A percentile compares a stretch with the other conserved stretches of the same genome.
Conservation (phyloP, 2,329 filamentous ascomycete species). For the Diplodia mutila region DNA sequence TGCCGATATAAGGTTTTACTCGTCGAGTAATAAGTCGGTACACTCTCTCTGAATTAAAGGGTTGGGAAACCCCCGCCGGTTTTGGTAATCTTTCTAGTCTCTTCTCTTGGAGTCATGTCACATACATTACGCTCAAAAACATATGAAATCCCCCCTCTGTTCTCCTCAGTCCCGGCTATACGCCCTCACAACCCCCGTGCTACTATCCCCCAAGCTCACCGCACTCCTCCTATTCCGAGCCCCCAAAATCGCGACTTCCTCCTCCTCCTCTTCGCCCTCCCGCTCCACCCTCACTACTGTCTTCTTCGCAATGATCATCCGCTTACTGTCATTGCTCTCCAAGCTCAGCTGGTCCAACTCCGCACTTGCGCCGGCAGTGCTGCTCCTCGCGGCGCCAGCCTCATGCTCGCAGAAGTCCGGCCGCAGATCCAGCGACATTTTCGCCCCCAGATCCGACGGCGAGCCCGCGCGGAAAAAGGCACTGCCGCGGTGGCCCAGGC, state of each 20-base stretch:
- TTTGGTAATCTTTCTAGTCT: no score
- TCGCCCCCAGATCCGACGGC: neutral
- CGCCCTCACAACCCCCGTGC: neutral
- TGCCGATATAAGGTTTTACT: no score
- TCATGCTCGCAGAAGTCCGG: constrained; percentile 32
- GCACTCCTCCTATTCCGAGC: neutral
- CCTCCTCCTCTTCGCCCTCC: neutral
- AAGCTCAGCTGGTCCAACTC: constrained; percentile 30
- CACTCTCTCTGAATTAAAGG: no score
- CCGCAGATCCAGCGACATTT: constrained; percentile 30
- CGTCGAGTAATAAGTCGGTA: no score
- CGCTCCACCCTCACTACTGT: constrained; percentile 38
- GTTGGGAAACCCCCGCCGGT: no score
- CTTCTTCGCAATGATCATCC: constrained; percentile 37
- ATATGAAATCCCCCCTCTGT: neutral
- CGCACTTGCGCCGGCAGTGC: constrained; percentile 13
- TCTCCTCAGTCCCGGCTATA: neutral
- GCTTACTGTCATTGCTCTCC: constrained; percentile 29
- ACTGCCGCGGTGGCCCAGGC: neutral
- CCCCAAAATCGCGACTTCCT: neutral
- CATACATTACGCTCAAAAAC: constrained; percentile 2
- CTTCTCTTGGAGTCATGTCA: neutral
- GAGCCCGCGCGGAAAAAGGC: neutral
- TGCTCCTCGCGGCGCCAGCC: constrained; percentile 30
- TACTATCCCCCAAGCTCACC: neutral